Percentiles rank a stretch among this genome's conserved stretches.
Evolutionary conservation across 2,329 filamentous ascomycete genomes (phyloP).

Genomic region (Tolypocladium tropicale): DNA sequence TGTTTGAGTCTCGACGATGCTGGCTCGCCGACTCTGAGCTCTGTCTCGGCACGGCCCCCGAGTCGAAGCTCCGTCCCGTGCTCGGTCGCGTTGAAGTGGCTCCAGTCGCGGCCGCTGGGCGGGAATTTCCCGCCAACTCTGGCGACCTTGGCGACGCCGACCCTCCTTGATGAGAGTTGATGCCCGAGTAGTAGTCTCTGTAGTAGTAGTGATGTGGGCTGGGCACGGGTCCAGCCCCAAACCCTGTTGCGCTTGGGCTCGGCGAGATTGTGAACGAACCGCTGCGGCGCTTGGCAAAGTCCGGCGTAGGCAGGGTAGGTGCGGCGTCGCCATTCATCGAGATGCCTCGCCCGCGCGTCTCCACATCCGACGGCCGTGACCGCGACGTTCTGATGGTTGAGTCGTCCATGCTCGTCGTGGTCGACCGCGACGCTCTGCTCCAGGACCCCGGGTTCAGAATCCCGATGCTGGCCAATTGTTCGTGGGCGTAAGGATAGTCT

Average conservation of each 20-base stretch:
- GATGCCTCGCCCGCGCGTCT: slow-evolving; percentile 44
- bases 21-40: slow-evolving; percentile 40
- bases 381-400: slow-evolving; percentile 33
- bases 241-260: slow-evolving; percentile 22
- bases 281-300: slow-evolving; percentile 55
- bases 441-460: slow-evolving; percentile 67
- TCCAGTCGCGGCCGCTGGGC: slow-evolving; percentile 31
- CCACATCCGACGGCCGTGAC: slow-evolving; percentile 37
- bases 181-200: slow-evolving; percentile 39
- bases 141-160: slow-evolving; percentile 47
- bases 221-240: slow-evolving; percentile 17
- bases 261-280: slow-evolving; percentile 56
- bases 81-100: slow-evolving; percentile 37
- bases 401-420: slow-evolving; percentile 43
- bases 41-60: slow-evolving; percentile 36
- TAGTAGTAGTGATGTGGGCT: slow-evolving; percentile 47
- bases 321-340: slow-evolving; percentile 54
- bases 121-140: slow-evolving; percentile 39
- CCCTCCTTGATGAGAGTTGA: slow-evolving; percentile 34
- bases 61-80: slow-evolving; percentile 51
- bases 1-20: slow-evolving; percentile 42
- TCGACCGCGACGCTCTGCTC: slow-evolving; percentile 49
- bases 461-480: slow-evolving; percentile 57
- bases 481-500: slow-evolving; percentile 69
- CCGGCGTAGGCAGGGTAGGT: slow-evolving; percentile 53